Base-by-base conservation (phyloP, 2,329 filamentous ascomycete species). In the Fusarium ramigenum region DNA sequence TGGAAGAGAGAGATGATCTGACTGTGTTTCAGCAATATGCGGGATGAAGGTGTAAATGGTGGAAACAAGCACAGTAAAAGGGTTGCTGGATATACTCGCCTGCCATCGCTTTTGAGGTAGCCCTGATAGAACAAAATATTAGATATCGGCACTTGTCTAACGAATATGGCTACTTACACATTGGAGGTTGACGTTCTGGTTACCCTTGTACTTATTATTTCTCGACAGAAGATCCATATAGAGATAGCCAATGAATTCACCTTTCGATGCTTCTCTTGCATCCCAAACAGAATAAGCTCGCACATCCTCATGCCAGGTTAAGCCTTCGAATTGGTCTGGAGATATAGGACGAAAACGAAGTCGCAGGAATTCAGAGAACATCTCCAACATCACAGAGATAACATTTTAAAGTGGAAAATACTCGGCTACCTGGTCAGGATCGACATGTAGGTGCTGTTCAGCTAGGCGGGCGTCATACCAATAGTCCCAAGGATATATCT, bases 181-280 rank as follows among this genome's bases (percentile, higher is more conserved):
- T 18, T 49, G 46, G 2, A 49, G 46, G 46, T 32, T 49, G 9
- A 49, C 14, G 9, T 49, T 49, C 28, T 49, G 28, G 28, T n/a
- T 49, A 4, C 28, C 28, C 25, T 49, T 32, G 7, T 49, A 49
- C 28, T 49, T 49, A 4, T 12, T 49, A 16, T 32, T 21, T 32
- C 46, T n/a, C 1, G 28, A 30, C 2, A 32, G 28, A 2, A 49
- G 46, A 10, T 49, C 28, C 28, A 32, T 12, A 4, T 32, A 49
- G 7, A 32, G 28, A 7, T 49, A 32, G 5, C 28, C 46, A 12
- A 49, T n/a, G 21, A 49, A 49, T 12, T n/a, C 9, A 0, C 14
- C 14, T 4, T 32, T 11, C 2, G 7, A n/a, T 2, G 19, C 9
- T n/a, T 4, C 21, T 4, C 7, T 5, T 3, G 9, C 6, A 2